These are phyloP conservation scores for Dicorynia guianensis DNA, from an alignment of 306 rosid species.

Conservation along the genomic window DNA sequence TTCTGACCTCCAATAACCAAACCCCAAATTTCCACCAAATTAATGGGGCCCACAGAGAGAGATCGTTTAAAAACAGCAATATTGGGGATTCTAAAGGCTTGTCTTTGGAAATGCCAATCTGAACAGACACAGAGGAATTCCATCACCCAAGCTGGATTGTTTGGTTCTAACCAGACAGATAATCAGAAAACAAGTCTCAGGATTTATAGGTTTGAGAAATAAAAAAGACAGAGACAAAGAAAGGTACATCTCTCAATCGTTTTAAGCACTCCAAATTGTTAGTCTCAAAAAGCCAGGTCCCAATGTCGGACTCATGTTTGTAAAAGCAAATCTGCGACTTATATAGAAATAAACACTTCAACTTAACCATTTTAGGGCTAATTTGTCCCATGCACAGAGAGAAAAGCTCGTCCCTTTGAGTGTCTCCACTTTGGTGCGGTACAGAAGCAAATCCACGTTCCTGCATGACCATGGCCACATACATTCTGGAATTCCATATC, in stretches of 20 bases:
- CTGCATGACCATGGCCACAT: slow-evolving; percentile 5
- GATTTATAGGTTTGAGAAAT: background rate
- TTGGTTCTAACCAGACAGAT: background rate
- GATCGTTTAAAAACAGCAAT: too few relatives aligned
- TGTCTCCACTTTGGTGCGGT: background rate
- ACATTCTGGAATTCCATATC: background rate
- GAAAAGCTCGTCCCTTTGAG: too few relatives aligned
- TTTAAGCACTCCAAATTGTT: background rate
- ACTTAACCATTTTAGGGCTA: too few relatives aligned
- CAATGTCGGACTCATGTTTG: background rate
- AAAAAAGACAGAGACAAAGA: background rate
- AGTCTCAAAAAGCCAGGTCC: background rate
- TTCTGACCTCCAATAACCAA: too few relatives aligned
- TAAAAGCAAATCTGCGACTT: background rate
- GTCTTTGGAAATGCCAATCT: background rate
- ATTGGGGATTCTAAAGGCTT: too few relatives aligned
- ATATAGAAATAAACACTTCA: background rate
- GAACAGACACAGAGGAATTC: background rate
- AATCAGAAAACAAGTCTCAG: background rate
- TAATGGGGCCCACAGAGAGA: too few relatives aligned
- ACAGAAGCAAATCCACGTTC: background rate
- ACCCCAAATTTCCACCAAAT: too few relatives aligned
- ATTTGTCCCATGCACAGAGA: too few relatives aligned
- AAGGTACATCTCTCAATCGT: background rate
- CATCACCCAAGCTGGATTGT: background rate